Evolutionary conservation across 2,329 filamentous ascomycete species (phyloP).

Genomic region (Lachnellula arida): DNA sequence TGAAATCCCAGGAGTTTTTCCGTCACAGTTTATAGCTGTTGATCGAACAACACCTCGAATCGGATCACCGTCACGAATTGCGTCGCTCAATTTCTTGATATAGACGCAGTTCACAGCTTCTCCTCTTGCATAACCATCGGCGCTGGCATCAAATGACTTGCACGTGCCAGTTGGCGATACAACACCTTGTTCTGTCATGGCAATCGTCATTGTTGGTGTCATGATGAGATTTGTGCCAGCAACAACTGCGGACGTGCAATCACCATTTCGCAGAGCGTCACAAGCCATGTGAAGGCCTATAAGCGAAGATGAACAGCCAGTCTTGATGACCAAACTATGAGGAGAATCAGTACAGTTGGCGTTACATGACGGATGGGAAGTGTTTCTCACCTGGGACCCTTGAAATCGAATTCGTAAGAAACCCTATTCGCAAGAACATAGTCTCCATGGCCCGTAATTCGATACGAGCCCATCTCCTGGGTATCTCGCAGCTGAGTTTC

Average conservation of each 20-base stretch:
- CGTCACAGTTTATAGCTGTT: conserved; percentile 48
- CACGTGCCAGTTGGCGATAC: conserved; percentile 32
- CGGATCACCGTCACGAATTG: conserved; percentile 52
- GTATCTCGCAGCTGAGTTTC: conserved; percentile 3
- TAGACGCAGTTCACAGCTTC: conserved; percentile 56
- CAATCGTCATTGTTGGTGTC: conserved; percentile 5
- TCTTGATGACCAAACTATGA: conserved; percentile 28
- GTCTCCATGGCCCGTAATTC: conserved; percentile 7
- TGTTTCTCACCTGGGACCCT: conserved; percentile 24
- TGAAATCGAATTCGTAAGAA: conserved; percentile 33
- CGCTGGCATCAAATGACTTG: conserved; percentile 50
- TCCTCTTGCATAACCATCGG: conserved; percentile 59
- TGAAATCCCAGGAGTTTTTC: conserved; percentile 40
- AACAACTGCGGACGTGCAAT: conserved; percentile 31
- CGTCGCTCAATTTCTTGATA: conserved; percentile 54
- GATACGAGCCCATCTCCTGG: conserved; percentile 2
- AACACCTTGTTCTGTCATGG: conserved; percentile 3
- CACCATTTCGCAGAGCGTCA: conserved; percentile 42
- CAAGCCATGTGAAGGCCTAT: conserved; percentile 50
- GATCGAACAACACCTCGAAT: conserved; percentile 52
- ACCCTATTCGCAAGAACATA: conserved; percentile 28
- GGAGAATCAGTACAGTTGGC: neutral
- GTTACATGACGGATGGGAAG: neutral
- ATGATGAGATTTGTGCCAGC: conserved; percentile 13
- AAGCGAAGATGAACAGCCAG: conserved; percentile 47